Base-by-base conservation (phyloP, 2,329 filamentous ascomycete species). In the Paramyrothecium sp. region DNA sequence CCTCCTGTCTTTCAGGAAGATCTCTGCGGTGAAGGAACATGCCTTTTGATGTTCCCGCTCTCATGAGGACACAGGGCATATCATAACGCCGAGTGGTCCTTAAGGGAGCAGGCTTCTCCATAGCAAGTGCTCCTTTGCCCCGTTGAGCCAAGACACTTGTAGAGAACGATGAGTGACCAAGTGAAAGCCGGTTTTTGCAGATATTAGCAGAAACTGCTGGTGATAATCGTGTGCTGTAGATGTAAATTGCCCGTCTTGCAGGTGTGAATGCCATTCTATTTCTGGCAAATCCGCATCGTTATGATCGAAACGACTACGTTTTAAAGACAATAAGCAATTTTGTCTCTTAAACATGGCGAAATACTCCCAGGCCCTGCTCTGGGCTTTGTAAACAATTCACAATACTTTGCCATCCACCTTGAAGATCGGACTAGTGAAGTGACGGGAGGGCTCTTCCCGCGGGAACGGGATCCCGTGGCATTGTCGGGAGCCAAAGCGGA, bases 31-130 rank as follows among this genome's bases (percentile, higher is more conserved):
- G 79, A 61, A 89, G 77, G 58, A 88, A 81, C 3, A 88, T 73
- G 16, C 82, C 85, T 57, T 85, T 82, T 3, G 85, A 88, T 7
- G 85, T 88, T 4, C 86, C 86, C 21, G 84, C 84, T 22, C 86
- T 79, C 72, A 87, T 87, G 62, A 86, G 85, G 19, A 83, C 78
- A 11, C 83, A 83, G 3, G 76, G 76, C 2, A 83, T 60, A 11
- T 60, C 57, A 30, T 65, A 61, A 7, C 67, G 63, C 38, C 13
- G 13, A 19, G 13, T 44, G 3, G 13, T 16, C 38, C 38, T 7
- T 12, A 19, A 7, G 4, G 38, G 13, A 4, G n/a, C 38, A 16
- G n/a, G 13, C 38, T 44, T 44, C 38, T 44, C 38, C 38, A 19
- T 19, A 16, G 38, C 38, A 5, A 44, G 13, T 7, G 38, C n/a